A percentile compares a stretch with the other conserved stretches of the same genome.
These are phyloP conservation scores for Zasmidium cellare DNA, from an alignment of 2,329 filamentous ascomycete genomes.

Conservation along the genomic window DNA sequence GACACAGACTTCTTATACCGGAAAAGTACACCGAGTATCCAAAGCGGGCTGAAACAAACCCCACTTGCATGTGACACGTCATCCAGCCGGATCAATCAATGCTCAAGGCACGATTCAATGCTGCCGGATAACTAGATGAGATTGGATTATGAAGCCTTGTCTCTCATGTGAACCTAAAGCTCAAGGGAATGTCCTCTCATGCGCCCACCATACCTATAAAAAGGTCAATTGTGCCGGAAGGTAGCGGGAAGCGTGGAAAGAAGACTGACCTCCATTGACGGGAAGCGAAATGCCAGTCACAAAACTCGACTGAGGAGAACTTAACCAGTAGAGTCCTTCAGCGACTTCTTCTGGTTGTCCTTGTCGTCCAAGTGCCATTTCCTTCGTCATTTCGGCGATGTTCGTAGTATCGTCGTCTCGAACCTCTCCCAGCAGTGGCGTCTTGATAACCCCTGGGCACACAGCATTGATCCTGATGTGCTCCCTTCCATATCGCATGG, in stretches of 20 bases:
- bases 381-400: not conserved
- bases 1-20: not conserved
- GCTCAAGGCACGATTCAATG: no score
- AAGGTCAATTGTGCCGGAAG: not conserved
- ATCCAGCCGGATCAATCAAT: no score
- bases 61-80: no score
- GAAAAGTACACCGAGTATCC: not conserved
- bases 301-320: not conserved
- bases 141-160: not conserved
- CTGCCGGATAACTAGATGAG: no score
- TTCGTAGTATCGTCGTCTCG: not conserved
- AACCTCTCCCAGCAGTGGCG: not conserved
- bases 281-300: not conserved
- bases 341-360: constrained; percentile 1
- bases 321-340: not conserved
- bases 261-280: constrained; percentile 1
- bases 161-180: not conserved
- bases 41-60: no score
- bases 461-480: constrained; percentile 1
- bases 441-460: constrained; percentile 1
- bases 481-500: not conserved
- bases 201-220: not conserved
- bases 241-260: no score
- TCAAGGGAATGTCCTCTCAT: not conserved
- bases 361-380: not conserved